Evolutionary conservation across 306 rosid species (phyloP), one percentile per base, ranked within the genome.

Genomic region (Benincasa hispida): DNA sequence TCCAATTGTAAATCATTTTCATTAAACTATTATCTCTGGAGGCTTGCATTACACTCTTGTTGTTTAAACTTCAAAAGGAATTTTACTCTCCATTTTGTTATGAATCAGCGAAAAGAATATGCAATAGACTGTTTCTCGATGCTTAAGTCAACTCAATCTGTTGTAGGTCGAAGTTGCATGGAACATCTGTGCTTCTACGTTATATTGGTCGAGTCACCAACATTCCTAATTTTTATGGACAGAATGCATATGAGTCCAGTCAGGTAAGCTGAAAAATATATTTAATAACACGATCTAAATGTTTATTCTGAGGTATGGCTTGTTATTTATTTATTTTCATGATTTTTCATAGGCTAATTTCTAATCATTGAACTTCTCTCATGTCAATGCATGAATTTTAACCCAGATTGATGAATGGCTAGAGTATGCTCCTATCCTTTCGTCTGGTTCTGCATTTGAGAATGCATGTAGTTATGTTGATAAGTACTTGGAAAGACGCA

Each of bases 361-460:
- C 75, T 67, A 32, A 41, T 41, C 25, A 69, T 6, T 45, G 75
- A 68, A 13, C 18, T 68, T 37, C 35, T 22, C 15, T 69, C 51
- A 48, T 48, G 28, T 17, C 3, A 70, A 72, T 47, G 17, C 35
- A 13, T 47, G 37, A 35, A 59, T 39, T 32, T 28, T 63, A 30
- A 48, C 48, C 72, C 83, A 90, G 99, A 87, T 92, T 84, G 96
- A 85, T 58, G 93, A 89, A 69, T 89, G 92, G 96, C 81, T 94
- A 70, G 99, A 94, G 70, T 89, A 82, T 69, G 92, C 96, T 75
- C 89, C 94, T 50, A 66, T 78, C 75, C 78, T 94, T 30, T 91
- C 87, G 12, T 82, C 84, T 5, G 97, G 99, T 75, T 84, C 99
- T 74, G 86, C 96, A 47, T 90, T 94, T 82, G 99, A 91, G 86